These are phyloP conservation scores for Helicocarpus griseus DNA, from an alignment of 2,329 filamentous ascomycete species.

Conservation along the genomic window DNA sequence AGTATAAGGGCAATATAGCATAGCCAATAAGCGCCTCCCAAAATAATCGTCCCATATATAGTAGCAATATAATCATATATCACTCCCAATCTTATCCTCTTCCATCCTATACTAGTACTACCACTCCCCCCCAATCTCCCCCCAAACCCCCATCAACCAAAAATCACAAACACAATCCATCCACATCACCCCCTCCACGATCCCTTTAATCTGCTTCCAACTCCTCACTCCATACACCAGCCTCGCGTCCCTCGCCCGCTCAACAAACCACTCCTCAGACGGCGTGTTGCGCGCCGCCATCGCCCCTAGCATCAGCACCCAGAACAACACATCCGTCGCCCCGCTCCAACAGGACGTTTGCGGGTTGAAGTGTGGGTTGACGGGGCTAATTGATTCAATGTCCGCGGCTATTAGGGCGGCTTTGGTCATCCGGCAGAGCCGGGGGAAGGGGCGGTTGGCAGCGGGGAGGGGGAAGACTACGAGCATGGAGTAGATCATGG, in stretches of 20 bases:
- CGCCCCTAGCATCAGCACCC: conserved; percentile 28
- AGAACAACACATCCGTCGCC: conserved; percentile 20
- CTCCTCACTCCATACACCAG: conserved; percentile 13
- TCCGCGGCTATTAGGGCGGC: conserved; percentile 17
- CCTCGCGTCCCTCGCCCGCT: conserved; percentile 16
- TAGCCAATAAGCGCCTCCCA: too few relatives aligned
- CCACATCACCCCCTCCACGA: conserved; percentile 24
- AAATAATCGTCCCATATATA: background rate
- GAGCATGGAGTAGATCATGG: conserved; percentile 28
- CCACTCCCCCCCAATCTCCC: background rate
- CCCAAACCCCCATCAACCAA: conserved; percentile 10
- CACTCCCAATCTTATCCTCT: background rate
- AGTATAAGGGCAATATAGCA: too few relatives aligned
- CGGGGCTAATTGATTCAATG: conserved; percentile 2
- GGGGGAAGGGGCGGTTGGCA: conserved; percentile 26
- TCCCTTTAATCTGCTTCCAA: conserved; percentile 20
- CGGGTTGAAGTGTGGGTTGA: background rate
- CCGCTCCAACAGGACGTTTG: conserved; percentile 19
- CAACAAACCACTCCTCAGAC: conserved; percentile 26
- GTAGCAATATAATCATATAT: too few relatives aligned
- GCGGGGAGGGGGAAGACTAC: conserved; percentile 32
- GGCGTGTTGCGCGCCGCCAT: conserved; percentile 26
- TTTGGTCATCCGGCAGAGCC: conserved; percentile 20
- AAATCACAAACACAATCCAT: conserved; percentile 26
- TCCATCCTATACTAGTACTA: background rate